Evolutionary conservation across 163 green algal species (phyloP).

Genomic region (Smithsoniella earleae): DNA sequence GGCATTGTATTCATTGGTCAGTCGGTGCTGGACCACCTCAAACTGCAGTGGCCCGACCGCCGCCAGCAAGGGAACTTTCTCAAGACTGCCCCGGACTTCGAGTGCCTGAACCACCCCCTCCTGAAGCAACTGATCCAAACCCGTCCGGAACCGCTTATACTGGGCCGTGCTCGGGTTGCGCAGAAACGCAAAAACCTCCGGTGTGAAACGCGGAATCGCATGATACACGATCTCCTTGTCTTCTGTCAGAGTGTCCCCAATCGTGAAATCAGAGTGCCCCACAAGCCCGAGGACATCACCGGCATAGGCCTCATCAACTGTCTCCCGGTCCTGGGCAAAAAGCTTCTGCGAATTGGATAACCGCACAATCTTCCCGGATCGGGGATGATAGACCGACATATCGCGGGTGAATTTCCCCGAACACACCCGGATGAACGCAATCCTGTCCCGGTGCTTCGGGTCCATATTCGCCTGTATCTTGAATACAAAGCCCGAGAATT

Average conservation of each 20-base stretch:
- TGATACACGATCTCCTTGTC: conserved; percentile 55
- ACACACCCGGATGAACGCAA: conserved; percentile 61
- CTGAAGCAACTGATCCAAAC: no score
- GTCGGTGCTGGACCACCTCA: conserved; percentile 46
- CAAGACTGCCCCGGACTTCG: no score
- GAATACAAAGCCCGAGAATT: no score
- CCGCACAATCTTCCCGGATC: conserved; percentile 53
- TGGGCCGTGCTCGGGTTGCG: conserved; percentile 36
- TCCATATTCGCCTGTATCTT: no score
- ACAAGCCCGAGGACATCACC: conserved; percentile 66
- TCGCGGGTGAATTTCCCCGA: conserved; percentile 64
- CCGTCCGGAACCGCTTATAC: no score
- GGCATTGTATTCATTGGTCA: conserved; percentile 44
- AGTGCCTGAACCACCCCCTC: no score
- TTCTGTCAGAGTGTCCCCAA: conserved; percentile 73
- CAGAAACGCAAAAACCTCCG: conserved; percentile 68
- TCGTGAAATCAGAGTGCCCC: conserved; percentile 65
- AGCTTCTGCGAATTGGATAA: conserved; percentile 61
- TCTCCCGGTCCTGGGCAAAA: conserved; percentile 47
- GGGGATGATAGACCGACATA: conserved; percentile 61
- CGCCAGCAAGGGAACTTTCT: conserved; percentile 69
- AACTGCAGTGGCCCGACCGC: conserved; percentile 74
- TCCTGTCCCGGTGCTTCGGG: conserved; percentile 68
- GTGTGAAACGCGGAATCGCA: conserved; percentile 64
- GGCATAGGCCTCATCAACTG: conserved; percentile 53